A percentile compares a stretch with the other conserved stretches of the same genome.
Evolutionary conservation across 73 alveolate genomes (phyloP).

Genomic region (Tetrahymena malaccensis): DNA sequence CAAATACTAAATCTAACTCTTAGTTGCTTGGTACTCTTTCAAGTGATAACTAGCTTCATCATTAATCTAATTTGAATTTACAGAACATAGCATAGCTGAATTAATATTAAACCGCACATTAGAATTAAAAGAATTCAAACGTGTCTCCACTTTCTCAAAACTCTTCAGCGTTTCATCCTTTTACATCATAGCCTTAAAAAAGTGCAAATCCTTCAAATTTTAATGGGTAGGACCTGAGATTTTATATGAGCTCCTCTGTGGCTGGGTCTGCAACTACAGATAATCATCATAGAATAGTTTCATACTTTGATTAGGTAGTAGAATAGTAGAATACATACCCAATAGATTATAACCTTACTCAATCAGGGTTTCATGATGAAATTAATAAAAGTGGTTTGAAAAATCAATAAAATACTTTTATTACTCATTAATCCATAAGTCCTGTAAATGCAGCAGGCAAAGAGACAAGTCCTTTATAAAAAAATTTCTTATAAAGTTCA

Average conservation of each 20-base stretch:
- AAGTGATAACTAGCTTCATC: neutral
- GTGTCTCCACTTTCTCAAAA: neutral
- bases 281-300: neutral
- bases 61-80: neutral
- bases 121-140: neutral
- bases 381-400: neutral
- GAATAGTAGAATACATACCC: neutral
- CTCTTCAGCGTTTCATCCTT: neutral
- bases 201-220: neutral
- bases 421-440: neutral
- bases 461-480: neutral
- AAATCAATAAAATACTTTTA: neutral
- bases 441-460: neutral
- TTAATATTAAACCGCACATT: neutral
- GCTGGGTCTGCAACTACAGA: neutral
- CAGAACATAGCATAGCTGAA: neutral
- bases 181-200: neutral
- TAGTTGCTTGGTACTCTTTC: neutral
- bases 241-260: neutral
- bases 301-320: neutral
- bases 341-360: neutral
- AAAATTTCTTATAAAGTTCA: neutral
- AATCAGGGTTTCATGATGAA: neutral
- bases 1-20: neutral
- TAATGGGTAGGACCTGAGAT: neutral